phyloP scores from a whole-genome alignment of 441 rosid species.

The Erysimum pusillum region DNA sequence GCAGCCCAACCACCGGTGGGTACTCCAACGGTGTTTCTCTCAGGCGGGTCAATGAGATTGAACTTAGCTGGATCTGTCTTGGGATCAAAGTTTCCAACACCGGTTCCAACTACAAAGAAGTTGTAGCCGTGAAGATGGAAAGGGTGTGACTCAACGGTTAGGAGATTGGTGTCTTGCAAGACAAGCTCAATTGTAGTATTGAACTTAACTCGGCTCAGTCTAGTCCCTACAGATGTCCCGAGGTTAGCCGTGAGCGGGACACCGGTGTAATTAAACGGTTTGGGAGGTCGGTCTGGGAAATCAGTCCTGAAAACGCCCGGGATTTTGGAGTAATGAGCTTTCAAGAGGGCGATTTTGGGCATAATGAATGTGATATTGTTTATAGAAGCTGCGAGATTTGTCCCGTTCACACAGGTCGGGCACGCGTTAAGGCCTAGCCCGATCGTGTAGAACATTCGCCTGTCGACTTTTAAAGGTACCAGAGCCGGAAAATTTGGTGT shows the following conservation, averaged over 20 bases:
- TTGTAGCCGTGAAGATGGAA: slow-evolving; percentile 78
- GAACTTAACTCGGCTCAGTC: slow-evolving; percentile 62
- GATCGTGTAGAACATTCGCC: slow-evolving; percentile 62
- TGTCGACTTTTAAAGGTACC: slow-evolving; percentile 60
- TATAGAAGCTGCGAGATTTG: slow-evolving; percentile 61
- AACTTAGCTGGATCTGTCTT: slow-evolving; percentile 60
- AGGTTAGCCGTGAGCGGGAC: slow-evolving; percentile 68
- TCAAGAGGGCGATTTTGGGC: slow-evolving; percentile 62
- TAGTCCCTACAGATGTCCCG: slow-evolving; percentile 56
- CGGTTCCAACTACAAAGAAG: slow-evolving; percentile 70
- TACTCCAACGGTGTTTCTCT: slow-evolving; percentile 55
- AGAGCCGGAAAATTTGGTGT: slow-evolving; percentile 61
- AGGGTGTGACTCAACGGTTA: slow-evolving; percentile 73
- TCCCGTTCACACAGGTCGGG: slow-evolving; percentile 62
- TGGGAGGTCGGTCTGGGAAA: slow-evolving; percentile 63
- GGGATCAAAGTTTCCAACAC: slow-evolving; percentile 68
- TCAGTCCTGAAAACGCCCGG: slow-evolving; percentile 58
- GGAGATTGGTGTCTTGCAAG: slow-evolving; percentile 68
- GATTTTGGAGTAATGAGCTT: slow-evolving; percentile 63
- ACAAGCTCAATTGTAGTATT: slow-evolving; percentile 64
- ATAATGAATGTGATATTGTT: slow-evolving; percentile 67
- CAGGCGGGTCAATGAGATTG: slow-evolving; percentile 68
- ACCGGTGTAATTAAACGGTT: slow-evolving; percentile 66
- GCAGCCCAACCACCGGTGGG: slow-evolving; percentile 78
- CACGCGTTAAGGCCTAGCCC: slow-evolving; percentile 60